Evolutionary conservation across 495 filamentous ascomycete species (phyloP).

Genomic region (Penicillium robsamsonii): DNA sequence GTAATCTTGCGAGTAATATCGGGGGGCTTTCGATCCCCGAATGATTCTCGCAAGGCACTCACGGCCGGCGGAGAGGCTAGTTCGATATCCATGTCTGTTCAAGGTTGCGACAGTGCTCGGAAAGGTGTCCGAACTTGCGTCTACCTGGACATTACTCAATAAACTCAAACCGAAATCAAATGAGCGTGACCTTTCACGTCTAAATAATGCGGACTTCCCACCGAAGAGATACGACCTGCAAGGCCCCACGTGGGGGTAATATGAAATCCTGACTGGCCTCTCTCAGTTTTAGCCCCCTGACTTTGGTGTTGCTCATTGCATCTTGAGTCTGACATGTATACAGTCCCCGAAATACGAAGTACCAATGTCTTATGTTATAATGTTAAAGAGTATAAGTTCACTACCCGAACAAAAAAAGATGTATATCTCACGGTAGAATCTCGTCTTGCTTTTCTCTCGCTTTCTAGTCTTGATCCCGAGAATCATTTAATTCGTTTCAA

Average conservation of each 20-base stretch:
- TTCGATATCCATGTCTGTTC: slow-evolving; percentile 14
- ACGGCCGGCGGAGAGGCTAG: slow-evolving; percentile 22
- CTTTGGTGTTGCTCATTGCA: slow-evolving; percentile 12
- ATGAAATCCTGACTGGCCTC: slow-evolving; percentile 3
- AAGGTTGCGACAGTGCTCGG: background rate
- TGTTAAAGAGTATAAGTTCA: background rate
- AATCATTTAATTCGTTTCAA: slow-evolving; percentile 1
- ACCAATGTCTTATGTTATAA: too few relatives aligned
- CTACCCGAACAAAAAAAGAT: background rate
- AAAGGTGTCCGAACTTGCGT: background rate
- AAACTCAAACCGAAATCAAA: background rate
- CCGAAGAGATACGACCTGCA: slow-evolving; percentile 13
- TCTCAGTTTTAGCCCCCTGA: background rate
- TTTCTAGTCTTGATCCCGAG: too few relatives aligned
- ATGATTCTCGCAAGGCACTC: slow-evolving; percentile 33
- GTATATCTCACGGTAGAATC: too few relatives aligned
- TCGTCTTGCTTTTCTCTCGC: too few relatives aligned
- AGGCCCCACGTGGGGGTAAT: slow-evolving; percentile 16
- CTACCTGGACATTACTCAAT: too few relatives aligned
- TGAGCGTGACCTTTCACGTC: background rate
- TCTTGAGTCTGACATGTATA: too few relatives aligned
- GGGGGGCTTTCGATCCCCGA: slow-evolving; percentile 35
- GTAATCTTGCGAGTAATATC: slow-evolving; percentile 42
- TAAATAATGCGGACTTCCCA: slow-evolving; percentile 21
- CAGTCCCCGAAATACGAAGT: too few relatives aligned